Evolutionary conservation across 805 yeast genomes (phyloP).

Genomic region (Metschnikowia reukaufii): DNA sequence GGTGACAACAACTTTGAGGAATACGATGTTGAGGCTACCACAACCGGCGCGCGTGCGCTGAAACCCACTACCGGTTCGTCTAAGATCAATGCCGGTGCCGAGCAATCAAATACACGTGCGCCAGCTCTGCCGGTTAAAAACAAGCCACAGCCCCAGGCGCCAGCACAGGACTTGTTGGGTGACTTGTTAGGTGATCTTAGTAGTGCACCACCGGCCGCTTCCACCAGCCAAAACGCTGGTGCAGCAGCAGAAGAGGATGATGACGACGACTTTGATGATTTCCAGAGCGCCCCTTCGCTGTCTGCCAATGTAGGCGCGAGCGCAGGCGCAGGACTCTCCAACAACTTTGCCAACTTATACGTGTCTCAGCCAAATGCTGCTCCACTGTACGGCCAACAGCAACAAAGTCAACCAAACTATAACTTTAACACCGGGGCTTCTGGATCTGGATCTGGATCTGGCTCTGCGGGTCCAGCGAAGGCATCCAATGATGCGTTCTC

Average conservation of each 20-base stretch:
- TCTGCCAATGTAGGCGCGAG: constrained; percentile 20
- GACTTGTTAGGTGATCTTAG: constrained; percentile 44
- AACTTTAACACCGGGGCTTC: constrained; percentile 6
- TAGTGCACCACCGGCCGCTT: constrained; percentile 19
- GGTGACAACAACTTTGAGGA: constrained; percentile 56
- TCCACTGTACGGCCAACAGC: constrained; percentile 13
- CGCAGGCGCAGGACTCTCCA: constrained; percentile 18
- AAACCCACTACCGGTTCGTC: constrained; percentile 40
- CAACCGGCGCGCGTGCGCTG: constrained; percentile 14
- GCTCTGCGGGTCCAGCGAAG: constrained; percentile 41
- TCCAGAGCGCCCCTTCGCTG: constrained; percentile 64
- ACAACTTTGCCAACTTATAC: constrained; percentile 31
- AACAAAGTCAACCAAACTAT: constrained; percentile 19
- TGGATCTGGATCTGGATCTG: too few relatives aligned
- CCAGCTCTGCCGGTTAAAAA: constrained; percentile 28
- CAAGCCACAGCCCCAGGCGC: constrained; percentile 25
- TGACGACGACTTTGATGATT: constrained; percentile 79
- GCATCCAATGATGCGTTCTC: constrained; percentile 68
- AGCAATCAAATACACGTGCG: neutral
- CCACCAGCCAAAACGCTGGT: neutral
- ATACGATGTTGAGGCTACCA: constrained; percentile 47
- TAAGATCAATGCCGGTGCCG: constrained; percentile 29
- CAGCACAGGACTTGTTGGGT: constrained; percentile 49
- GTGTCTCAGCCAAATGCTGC: constrained; percentile 20
- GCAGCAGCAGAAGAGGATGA: constrained; percentile 34